Evolutionary conservation across 441 rosid genomes (phyloP), one percentile per base, ranked within the genome.

Genomic region (Aleurites moluccanus): DNA sequence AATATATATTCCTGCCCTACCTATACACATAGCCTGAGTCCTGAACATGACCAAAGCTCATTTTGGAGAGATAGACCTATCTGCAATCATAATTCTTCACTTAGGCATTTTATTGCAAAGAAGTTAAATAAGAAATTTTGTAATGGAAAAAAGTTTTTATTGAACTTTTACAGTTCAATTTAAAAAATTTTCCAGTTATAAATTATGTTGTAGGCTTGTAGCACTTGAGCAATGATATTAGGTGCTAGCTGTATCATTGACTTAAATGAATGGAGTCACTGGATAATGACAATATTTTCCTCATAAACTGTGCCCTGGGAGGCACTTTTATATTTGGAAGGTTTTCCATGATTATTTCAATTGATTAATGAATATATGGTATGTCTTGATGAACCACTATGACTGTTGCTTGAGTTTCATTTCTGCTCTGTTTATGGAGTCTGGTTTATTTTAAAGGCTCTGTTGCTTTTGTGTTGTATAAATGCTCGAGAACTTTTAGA

Each of bases 371-470:
- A 16, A 40, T 10, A 4, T 27, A 3, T 61, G n/a, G 10, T 55
- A 18, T 49, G 11, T 42, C 27, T 23, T 10, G 20, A 38, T 40
- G 71, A 66, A 53, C 16, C 25, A 52, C 20, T 38, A 2, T 56
- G 42, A 6, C 28, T 47, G 13, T 47, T 57, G 28, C 42, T 45
- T 70, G 53, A 18, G 5, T 55, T 40, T 65, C 33, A 14, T 33
- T 69, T 40, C 9, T 60, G 38, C 40, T 63, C 53, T 5, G 49
- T 47, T 40, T 56, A 35, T 53, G 50, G 66, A 70, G 28, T 47
- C 67, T 61, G 64, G 28, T 50, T 72, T 62, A 35, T 62, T 74
- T 14, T 30, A 56, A n/a, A 67, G 64, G 70, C 4, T 27, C n/a
- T 35, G 40, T 44, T 44, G 20, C 42, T 33, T 44, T 49, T 5